Evolutionary conservation across 2,329 filamentous ascomycete genomes (phyloP).

Genomic region (Phoma sp.): DNA sequence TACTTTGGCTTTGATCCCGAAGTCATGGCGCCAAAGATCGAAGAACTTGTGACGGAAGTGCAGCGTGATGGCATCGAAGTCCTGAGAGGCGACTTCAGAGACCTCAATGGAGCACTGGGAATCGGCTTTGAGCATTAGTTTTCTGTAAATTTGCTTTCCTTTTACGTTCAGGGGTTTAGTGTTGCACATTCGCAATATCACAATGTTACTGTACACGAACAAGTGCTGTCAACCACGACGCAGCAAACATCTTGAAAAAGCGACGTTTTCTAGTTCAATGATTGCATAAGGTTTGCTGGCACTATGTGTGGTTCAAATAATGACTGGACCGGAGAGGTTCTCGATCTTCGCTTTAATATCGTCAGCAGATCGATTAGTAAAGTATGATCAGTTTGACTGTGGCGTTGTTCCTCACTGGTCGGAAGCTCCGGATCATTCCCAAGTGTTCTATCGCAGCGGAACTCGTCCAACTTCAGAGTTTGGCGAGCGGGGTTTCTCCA

Average conservation of each 20-base stretch:
- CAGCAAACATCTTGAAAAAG: no score
- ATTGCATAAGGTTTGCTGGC: no score
- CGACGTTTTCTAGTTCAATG: no score
- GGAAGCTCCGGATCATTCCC: not conserved
- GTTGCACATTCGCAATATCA: not conserved
- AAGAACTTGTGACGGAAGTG: slow-evolving; percentile 44
- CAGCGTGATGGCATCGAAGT: slow-evolving; percentile 40
- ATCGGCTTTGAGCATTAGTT: slow-evolving; percentile 18
- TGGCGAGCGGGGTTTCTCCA: not conserved
- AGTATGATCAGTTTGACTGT: not conserved
- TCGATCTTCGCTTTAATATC: not conserved
- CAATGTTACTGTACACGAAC: not conserved
- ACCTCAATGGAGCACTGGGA: slow-evolving; percentile 18
- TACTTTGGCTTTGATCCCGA: slow-evolving; percentile 62
- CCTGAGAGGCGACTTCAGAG: slow-evolving; percentile 17
- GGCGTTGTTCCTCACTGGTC: not conserved
- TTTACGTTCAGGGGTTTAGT: not conserved
- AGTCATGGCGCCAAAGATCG: slow-evolving; percentile 52
- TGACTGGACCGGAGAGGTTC: not conserved
- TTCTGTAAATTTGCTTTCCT: no score
- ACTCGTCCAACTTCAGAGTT: not conserved
- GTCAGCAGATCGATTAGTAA: not conserved
- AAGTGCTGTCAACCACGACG: no score
- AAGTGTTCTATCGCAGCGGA: not conserved
- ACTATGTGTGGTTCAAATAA: not conserved